Conservation (phyloP, 495 filamentous ascomycete genomes). For the Trichocladium uniseriatum region DNA sequence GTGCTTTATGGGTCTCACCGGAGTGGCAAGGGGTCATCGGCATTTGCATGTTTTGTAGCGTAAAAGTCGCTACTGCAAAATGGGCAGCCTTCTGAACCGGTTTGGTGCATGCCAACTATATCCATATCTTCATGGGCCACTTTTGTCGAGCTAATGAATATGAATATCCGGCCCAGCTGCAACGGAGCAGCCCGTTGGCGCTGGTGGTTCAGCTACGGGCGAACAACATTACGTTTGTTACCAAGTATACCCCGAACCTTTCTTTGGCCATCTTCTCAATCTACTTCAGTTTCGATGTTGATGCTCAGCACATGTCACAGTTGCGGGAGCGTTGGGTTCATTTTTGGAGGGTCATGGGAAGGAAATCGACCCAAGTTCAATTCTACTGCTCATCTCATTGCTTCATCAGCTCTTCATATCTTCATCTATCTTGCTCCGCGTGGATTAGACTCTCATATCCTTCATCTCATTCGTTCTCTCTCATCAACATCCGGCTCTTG, state of each 20-base stretch:
- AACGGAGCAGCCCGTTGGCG: background rate
- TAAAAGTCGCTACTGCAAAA: slow-evolving; percentile 38
- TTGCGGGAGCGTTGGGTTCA: too few relatives aligned
- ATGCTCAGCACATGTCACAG: too few relatives aligned
- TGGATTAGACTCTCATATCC: background rate
- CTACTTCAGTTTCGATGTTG: background rate
- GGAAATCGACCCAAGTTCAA: too few relatives aligned
- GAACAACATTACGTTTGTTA: background rate
- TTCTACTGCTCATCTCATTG: too few relatives aligned
- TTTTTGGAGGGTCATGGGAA: too few relatives aligned
- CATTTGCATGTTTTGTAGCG: slow-evolving; percentile 53
- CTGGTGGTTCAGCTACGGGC: slow-evolving; percentile 11
- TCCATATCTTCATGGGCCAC: background rate
- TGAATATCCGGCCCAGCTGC: background rate
- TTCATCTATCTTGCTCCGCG: background rate
- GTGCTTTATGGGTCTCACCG: slow-evolving; percentile 35
- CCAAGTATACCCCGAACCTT: background rate
- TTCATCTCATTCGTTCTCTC: background rate
- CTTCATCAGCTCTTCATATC: background rate
- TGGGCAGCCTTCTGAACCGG: slow-evolving; percentile 34
- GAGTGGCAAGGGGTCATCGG: slow-evolving; percentile 34
- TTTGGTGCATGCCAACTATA: slow-evolving; percentile 19
- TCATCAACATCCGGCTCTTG: background rate
- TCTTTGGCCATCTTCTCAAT: background rate
- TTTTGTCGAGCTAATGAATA: slow-evolving; percentile 6